Conservation (phyloP, 345 rosid genomes). For the Brassica cretica region DNA sequence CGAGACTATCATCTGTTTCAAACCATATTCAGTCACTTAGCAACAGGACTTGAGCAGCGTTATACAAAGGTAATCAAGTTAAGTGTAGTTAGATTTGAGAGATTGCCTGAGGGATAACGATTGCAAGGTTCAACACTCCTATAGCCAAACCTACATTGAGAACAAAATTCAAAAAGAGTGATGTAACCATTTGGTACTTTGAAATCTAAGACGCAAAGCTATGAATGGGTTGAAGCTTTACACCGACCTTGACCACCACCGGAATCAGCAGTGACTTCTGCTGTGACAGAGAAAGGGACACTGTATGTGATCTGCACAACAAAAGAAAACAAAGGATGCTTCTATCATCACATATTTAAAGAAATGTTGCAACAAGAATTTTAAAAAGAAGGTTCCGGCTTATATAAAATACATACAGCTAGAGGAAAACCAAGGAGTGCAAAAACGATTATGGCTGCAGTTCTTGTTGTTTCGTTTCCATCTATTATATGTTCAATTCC, state of each 20-base stretch:
- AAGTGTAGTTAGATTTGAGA: neutral
- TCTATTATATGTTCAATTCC: slow-evolving; percentile 60
- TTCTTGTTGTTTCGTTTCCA: slow-evolving; percentile 59
- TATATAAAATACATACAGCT: slow-evolving; percentile 61
- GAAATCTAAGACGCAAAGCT: slow-evolving; percentile 1
- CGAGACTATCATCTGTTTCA: slow-evolving; percentile 72
- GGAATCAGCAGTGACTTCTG: slow-evolving; percentile 92
- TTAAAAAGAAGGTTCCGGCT: neutral
- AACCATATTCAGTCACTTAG: slow-evolving; percentile 9
- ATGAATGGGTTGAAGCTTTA: slow-evolving; percentile 9
- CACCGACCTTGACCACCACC: slow-evolving; percentile 92
- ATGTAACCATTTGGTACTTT: neutral
- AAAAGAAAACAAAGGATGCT: neutral
- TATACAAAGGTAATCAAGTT: neutral
- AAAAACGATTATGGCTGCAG: slow-evolving; percentile 74
- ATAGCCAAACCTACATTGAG: slow-evolving; percentile 74
- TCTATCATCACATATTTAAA: neutral
- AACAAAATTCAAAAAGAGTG: neutral
- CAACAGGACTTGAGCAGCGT: neutral
- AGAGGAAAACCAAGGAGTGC: slow-evolving; percentile 95
- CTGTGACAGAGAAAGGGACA: slow-evolving; percentile 93
- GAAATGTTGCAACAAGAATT: slow-evolving; percentile 3
- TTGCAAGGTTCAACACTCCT: slow-evolving; percentile 90
- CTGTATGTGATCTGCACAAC: slow-evolving; percentile 80
- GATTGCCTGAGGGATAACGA: slow-evolving; percentile 84